Base-by-base conservation (phyloP, 768 basidiomycete species). In the Tricholoma bakamatsutake region DNA sequence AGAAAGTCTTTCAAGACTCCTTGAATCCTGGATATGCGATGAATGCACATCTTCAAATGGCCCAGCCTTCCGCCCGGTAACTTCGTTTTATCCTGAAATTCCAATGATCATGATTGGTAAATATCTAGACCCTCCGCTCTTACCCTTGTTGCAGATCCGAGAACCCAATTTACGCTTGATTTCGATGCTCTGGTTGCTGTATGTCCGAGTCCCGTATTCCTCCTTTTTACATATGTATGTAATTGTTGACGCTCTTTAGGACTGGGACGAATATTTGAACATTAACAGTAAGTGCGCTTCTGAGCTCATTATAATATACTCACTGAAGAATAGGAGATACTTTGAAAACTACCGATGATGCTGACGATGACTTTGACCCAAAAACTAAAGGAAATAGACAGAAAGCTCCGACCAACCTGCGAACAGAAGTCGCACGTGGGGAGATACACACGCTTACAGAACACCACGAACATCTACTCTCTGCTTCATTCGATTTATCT, bases 1-100 rank as follows among this genome's bases (percentile, higher is more conserved):
- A 90, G 73, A 89, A 89, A 64, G 81, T 88, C 3, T 80, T 91
- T 35, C 78, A 85, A 59, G 85, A 93, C 54, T 48, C 46, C n/a
- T 61, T 87, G 59, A 79, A 80, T 53, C 71, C 76, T 3, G 57
- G 73, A 37, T 64, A 76, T 11, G 69, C 73, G 1, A 67, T 70
- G 43, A 80, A 80, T 50, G 76, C 73, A 8, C 78, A 84, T 34
- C 73, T 91, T 28, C 86, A 92, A 66, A 85, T 93, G 82, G 75
- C 76, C 17, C 87, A 90, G 60, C 76, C 84, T 0, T 81, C 73
- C 40, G 77, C 82, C 24, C 80, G 81, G 90, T 90, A 63, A 56
- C 76, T 66, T 21, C 1, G 10, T 45, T 7, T 45, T 31, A 35
- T 33, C 17, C n/a, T 48, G 45, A 48, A 3, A 6, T 15, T 9